These are phyloP conservation scores for Lentinula edodes DNA, from an alignment of 768 basidiomycete species.

Conservation along the genomic window DNA sequence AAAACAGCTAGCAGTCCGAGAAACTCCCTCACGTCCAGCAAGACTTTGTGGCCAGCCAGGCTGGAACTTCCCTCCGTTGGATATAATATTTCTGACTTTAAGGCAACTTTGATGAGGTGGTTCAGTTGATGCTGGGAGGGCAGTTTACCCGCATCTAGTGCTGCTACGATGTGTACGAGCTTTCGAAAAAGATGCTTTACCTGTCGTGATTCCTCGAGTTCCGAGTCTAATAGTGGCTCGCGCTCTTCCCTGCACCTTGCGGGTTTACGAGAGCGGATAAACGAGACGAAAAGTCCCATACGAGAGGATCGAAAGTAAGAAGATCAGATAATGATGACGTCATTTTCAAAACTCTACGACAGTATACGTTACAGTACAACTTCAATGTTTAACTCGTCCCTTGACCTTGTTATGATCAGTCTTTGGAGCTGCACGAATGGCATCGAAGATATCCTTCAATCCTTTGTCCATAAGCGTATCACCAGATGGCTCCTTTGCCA, in stretches of 20 bases:
- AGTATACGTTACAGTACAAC: too few relatives aligned
- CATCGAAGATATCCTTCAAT: conserved; percentile 1
- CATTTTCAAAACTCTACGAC: not conserved
- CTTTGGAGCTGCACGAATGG: conserved; percentile 3
- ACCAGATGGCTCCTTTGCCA: not conserved
- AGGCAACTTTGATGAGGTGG: not conserved
- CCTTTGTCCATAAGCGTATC: not conserved
- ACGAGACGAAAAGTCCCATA: not conserved
- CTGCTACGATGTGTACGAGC: not conserved
- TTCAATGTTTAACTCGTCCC: not conserved
- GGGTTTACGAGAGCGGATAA: not conserved
- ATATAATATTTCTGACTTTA: not conserved
- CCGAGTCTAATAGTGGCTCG: not conserved
- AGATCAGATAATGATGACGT: not conserved
- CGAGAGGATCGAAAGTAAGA: not conserved
- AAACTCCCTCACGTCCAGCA: not conserved
- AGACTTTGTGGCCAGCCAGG: not conserved
- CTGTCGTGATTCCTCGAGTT: not conserved
- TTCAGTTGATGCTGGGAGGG: not conserved
- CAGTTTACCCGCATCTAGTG: not conserved
- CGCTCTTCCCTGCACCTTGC: not conserved
- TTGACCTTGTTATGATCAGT: not conserved
- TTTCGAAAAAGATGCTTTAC: not conserved
- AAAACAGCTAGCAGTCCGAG: not conserved
- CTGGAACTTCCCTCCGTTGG: not conserved